These are phyloP conservation scores for Saturnispora ahearnii DNA, from an alignment of 805 yeast species.

Conservation along the genomic window DNA sequence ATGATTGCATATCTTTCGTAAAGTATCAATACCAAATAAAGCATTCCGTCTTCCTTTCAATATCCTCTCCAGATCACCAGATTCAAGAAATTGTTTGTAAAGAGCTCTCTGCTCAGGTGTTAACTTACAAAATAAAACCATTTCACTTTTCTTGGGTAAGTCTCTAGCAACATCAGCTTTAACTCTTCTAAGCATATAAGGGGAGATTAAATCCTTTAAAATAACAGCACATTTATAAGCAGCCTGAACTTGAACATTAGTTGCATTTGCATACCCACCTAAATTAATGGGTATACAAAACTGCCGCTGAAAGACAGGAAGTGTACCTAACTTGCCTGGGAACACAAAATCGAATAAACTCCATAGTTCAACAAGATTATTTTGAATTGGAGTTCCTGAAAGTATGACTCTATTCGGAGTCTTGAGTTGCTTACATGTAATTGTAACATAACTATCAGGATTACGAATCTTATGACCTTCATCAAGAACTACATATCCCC, in stretches of 20 bases:
- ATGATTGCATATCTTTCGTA: slow-evolving; percentile 92
- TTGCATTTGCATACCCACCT: slow-evolving; percentile 98
- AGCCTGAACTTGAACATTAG: slow-evolving; percentile 90
- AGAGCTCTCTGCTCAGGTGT: slow-evolving; percentile 68
- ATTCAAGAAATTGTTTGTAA: slow-evolving; percentile 64
- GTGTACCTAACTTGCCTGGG: slow-evolving; percentile 90
- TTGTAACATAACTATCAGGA: slow-evolving; percentile 82
- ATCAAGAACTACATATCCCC: slow-evolving; percentile 90
- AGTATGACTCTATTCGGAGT: slow-evolving; percentile 81
- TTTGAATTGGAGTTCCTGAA: slow-evolving; percentile 96
- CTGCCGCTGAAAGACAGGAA: slow-evolving; percentile 90
- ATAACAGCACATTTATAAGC: slow-evolving; percentile 95
- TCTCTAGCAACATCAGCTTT: slow-evolving; percentile 94
- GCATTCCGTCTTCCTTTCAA: slow-evolving; percentile 71
- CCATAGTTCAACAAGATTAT: slow-evolving; percentile 88
- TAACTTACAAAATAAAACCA: slow-evolving; percentile 84
- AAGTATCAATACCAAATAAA: slow-evolving; percentile 78
- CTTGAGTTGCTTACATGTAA: slow-evolving; percentile 73
- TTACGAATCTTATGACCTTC: slow-evolving; percentile 97
- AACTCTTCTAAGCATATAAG: slow-evolving; percentile 77
- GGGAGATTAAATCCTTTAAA: slow-evolving; percentile 78
- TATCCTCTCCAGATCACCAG: slow-evolving; percentile 67
- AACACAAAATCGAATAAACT: slow-evolving; percentile 89
- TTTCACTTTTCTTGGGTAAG: slow-evolving; percentile 84
- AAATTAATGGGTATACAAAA: slow-evolving; percentile 87